phyloP scores from a whole-genome alignment of 441 rosid genomes.

The Theobroma grandiflorum region DNA sequence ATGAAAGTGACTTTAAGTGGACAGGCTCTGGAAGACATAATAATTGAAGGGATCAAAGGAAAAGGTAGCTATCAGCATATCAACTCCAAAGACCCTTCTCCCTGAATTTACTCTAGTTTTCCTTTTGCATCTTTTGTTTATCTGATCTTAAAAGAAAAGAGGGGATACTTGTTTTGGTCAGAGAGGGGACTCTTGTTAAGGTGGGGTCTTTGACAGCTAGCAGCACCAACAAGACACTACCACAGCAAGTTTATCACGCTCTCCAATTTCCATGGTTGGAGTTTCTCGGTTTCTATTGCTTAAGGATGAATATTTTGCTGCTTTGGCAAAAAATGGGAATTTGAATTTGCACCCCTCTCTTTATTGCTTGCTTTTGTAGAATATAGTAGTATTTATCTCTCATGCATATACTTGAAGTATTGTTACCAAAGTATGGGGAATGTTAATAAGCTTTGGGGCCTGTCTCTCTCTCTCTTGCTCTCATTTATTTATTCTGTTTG shows the following conservation, averaged over 20 bases:
- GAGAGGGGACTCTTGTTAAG: conserved; percentile 34
- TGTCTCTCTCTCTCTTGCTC: no score
- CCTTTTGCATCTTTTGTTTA: conserved; percentile 46
- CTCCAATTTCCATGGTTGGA: conserved; percentile 22
- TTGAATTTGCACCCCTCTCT: conserved; percentile 4
- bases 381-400: neutral
- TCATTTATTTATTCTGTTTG: no score
- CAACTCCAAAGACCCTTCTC: conserved; percentile 36
- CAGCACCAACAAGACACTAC: conserved; percentile 37
- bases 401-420: neutral
- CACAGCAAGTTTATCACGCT: conserved; percentile 28
- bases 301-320: conserved; percentile 20
- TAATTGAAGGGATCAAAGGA: conserved; percentile 54
- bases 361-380: neutral
- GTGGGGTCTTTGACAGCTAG: conserved; percentile 64
- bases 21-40: conserved; percentile 47
- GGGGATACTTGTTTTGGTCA: conserved; percentile 21
- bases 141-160: conserved; percentile 55
- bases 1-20: conserved; percentile 46
- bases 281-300: conserved; percentile 33
- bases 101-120: conserved; percentile 46
- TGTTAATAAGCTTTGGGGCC: neutral
- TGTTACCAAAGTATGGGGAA: neutral
- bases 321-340: conserved; percentile 17
- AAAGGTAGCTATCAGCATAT: conserved; percentile 37